phyloP scores from a whole-genome alignment of 805 yeast genomes.

The Lipomyces kockii region DNA sequence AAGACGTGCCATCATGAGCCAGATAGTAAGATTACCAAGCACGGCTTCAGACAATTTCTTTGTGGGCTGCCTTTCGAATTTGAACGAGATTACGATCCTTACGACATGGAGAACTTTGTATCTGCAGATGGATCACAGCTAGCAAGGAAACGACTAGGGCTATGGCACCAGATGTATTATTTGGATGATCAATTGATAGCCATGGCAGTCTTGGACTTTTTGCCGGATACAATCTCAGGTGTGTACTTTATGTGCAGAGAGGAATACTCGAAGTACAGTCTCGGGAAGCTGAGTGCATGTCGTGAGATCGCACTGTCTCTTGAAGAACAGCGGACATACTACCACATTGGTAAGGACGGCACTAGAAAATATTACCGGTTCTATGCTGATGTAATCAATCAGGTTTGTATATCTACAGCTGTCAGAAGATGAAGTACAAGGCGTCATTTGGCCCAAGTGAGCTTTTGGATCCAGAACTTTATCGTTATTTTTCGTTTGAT shows the following conservation, averaged over 20 bases:
- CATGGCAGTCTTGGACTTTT: conserved; percentile 72
- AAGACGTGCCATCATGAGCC: conserved; percentile 67
- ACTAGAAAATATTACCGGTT: not conserved
- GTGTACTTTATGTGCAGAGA: conserved; percentile 92
- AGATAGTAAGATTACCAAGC: conserved; percentile 51
- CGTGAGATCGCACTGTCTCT: conserved; percentile 65
- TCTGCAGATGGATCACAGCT: not conserved
- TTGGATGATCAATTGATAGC: conserved; percentile 67
- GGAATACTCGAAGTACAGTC: conserved; percentile 63
- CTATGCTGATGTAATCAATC: not conserved
- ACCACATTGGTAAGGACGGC: conserved; percentile 58
- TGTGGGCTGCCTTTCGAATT: conserved; percentile 67
- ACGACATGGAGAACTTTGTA: not conserved
- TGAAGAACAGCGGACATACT: conserved; percentile 56
- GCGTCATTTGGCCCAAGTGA: conserved; percentile 55
- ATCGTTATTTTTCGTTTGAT: conserved; percentile 23
- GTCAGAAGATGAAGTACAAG: conserved; percentile 83
- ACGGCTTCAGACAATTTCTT: conserved; percentile 65
- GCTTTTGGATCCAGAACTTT: conserved; percentile 44
- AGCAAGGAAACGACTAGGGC: conserved; percentile 53
- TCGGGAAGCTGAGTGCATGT: conserved; percentile 79
- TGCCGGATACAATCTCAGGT: conserved; percentile 78
- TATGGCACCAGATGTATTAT: conserved; percentile 77
- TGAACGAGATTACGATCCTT: conserved; percentile 2
- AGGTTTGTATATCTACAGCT: conserved; percentile 75